These are phyloP conservation scores for Cicer chorassanicum DNA, from an alignment of 306 rosid genomes.

Conservation along the genomic window DNA sequence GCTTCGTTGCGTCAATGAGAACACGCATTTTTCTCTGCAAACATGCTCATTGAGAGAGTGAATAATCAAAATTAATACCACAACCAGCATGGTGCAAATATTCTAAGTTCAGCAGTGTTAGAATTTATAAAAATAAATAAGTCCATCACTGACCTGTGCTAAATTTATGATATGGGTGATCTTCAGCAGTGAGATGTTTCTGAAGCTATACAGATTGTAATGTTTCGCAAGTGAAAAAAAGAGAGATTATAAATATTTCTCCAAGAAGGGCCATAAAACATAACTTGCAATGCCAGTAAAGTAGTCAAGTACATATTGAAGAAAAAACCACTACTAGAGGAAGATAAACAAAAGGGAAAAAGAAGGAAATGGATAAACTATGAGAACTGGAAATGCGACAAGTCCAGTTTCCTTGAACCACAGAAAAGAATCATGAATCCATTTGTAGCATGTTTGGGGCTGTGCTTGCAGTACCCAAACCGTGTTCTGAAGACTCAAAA, in stretches of 20 bases:
- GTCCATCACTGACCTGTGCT: constrained; percentile 73
- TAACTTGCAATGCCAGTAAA: constrained; percentile 25
- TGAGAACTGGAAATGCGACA: constrained; percentile 19
- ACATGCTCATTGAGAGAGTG: constrained; percentile 25
- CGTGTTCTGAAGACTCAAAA: not conserved
- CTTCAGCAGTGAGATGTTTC: constrained; percentile 75
- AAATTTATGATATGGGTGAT: constrained; percentile 90
- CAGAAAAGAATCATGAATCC: not conserved
- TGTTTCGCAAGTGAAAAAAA: constrained; percentile 40
- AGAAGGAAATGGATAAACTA: constrained; percentile 1
- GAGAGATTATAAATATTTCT: constrained; percentile 40
- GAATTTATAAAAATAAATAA: constrained; percentile 22
- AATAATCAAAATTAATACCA: constrained; percentile 7
- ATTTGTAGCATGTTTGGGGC: not conserved
- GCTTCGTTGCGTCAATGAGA: constrained; percentile 24
- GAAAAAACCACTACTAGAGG: constrained; percentile 22
- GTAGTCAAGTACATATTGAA: constrained; percentile 22
- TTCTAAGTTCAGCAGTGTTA: constrained; percentile 28
- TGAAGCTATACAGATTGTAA: constrained; percentile 74
- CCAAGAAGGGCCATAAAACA: constrained; percentile 31
- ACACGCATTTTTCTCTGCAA: constrained; percentile 18
- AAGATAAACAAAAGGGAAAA: constrained; percentile 4
- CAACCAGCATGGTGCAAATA: constrained; percentile 35
- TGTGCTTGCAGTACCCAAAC: not conserved
- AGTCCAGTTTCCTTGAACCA: constrained; percentile 16